Base-by-base conservation (phyloP, 2,329 filamentous ascomycete species). In the Botryosphaeria agaves region DNA sequence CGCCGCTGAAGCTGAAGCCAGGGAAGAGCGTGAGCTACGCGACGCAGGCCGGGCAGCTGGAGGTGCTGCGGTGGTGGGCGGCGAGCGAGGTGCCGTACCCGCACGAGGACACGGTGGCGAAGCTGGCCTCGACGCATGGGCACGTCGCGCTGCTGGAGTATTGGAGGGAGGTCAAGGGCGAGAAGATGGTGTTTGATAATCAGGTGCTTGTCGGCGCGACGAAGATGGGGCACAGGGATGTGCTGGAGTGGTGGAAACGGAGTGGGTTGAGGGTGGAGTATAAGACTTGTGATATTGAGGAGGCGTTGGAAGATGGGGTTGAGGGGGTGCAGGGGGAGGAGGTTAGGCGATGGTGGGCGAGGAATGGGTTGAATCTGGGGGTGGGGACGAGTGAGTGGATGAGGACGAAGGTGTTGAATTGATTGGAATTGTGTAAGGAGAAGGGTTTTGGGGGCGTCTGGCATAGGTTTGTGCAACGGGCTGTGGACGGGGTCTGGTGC, bases 261-360 rank as follows among this genome's bases (percentile, higher is more conserved):
- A 76, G 74, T 43, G 72, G 74, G 0, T 64, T 85, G 41, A 67
- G 70, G 31, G 84, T 94, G 16, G 83, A 92, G 52, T 94, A 93
- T 54, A 85, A 87, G 51, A 92, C 83, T 1, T 93, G 84, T 51
- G 84, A 92, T 51, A 89, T 95, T 36, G 85, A 94, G 50, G 87
- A 94, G 55, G 85, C 85, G 1, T 64, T 94, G 23, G 85, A 94
- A 49, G 85, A 93, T 48, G 81, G 82, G 14, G 69, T 87, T 3
- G 69, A 71, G 21, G 69, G 62, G 2, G 54, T 61, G 4, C 74
- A 77, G 32, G 77, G 83, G 37, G 71, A 74, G 39, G 66, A 68
- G 21, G 81, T 92, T 12, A 62, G 81, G 33, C 64, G 67, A 38
- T 95, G 87, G 87, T 95, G 87, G 87, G 77, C 80, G 15, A 60